Base-by-base conservation (phyloP, 2,329 filamentous ascomycete species). In the Westerdykella ornata region DNA sequence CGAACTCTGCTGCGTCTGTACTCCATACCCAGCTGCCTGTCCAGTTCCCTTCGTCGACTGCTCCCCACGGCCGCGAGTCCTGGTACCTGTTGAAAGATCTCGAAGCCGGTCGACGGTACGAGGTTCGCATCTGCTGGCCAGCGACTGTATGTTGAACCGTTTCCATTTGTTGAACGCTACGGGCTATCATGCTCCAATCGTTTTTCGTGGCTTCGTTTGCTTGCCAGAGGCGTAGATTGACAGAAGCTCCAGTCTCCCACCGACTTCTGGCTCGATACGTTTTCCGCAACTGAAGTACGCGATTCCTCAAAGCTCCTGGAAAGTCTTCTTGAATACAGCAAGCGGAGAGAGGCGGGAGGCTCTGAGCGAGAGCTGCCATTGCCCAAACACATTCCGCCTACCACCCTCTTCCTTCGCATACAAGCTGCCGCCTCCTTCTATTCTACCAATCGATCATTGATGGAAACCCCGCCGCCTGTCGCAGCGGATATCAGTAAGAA, bases 61-160 rank as follows among this genome's bases (percentile, higher is more conserved):
- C 67, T 20, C 74, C 73, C 8, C 62, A 71, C 11, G 87, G 85
- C 6, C 68, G 72, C 9, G 72, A 81, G 38, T 82, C 84, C 19
- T 97, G 92, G 92, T 77, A 88, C 52, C 69, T 90, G 6, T 76
- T 98, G 5, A 77, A 84, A 42, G 70, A 74, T 26, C 72, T 98
- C 41, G 73, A 68, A n/a, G 75, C 79, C 28, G 78, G 80, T 9
- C 82, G 84, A 57, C 78, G 88, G 51, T 96, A 97, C 72, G 92
- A 98, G 71, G 77, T 94, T 37, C 81, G 92, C 41, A 75, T 96
- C 45, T 97, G 90, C 69, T 98, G 90, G 89, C 76, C 88, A 45
- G 92, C 92, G 31, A 92, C 84, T 46, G 90, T 95, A 75, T 68
- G 85, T 75, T 22, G 29, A 13, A 14, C n/a, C 35, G 5, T 37